Conservation (phyloP, 768 basidiomycete species). For the Dioszegia hungarica region DNA sequence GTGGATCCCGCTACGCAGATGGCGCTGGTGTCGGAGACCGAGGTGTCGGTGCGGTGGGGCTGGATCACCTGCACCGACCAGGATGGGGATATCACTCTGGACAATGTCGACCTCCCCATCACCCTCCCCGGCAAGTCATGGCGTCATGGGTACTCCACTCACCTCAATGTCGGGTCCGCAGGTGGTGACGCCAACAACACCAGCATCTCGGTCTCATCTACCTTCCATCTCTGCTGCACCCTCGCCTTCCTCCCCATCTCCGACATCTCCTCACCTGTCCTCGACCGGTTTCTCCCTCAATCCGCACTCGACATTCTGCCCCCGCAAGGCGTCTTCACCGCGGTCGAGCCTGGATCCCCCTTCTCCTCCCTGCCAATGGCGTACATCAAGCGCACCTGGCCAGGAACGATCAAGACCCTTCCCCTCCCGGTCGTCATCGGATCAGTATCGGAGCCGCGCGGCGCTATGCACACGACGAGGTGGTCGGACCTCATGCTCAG, state of each 20-base stretch:
- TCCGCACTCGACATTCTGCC: slow-evolving; percentile 6
- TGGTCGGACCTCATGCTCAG: slow-evolving; percentile 37
- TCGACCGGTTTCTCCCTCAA: neutral
- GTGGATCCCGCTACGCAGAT: slow-evolving; percentile 18
- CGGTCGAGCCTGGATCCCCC: neutral
- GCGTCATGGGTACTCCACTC: slow-evolving; percentile 35
- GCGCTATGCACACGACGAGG: slow-evolving; percentile 27
- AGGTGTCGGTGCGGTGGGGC: slow-evolving; percentile 22
- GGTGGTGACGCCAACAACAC: slow-evolving; percentile 1
- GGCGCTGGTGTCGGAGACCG: slow-evolving; percentile 29
- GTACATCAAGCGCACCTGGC: slow-evolving; percentile 20
- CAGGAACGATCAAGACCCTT: slow-evolving; percentile 25
- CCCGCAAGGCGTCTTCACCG: slow-evolving; percentile 11
- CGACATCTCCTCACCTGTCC: neutral
- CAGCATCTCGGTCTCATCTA: slow-evolving; percentile 30
- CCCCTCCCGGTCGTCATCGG: slow-evolving; percentile 39
- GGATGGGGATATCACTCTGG: slow-evolving; percentile 14
- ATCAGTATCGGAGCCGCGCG: slow-evolving; percentile 33
- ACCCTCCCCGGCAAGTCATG: slow-evolving; percentile 12
- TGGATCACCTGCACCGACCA: slow-evolving; percentile 19
- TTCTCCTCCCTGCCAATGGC: slow-evolving; percentile 12
- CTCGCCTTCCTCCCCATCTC: slow-evolving; percentile 28
- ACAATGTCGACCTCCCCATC: slow-evolving; percentile 18
- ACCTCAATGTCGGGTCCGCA: slow-evolving; percentile 28
- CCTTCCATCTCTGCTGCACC: slow-evolving; percentile 33